phyloP scores from a whole-genome alignment of 2,329 filamentous ascomycete species.

The Fusarium austroafricanum region DNA sequence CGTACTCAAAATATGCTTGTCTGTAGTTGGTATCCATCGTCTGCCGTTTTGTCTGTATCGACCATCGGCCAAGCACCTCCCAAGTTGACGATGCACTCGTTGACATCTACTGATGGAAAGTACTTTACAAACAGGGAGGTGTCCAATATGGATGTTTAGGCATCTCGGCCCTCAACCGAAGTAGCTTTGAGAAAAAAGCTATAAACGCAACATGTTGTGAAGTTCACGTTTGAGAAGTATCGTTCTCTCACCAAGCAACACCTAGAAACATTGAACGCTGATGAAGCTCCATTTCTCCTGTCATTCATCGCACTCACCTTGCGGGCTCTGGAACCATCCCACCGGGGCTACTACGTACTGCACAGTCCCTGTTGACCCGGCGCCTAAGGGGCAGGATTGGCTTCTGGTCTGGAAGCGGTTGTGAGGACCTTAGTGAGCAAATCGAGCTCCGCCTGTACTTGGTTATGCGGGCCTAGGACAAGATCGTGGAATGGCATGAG shows the following conservation, averaged over 20 bases:
- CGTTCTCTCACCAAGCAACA: background rate
- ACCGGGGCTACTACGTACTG: background rate
- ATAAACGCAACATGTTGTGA: background rate
- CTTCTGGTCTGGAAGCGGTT: slow-evolving; percentile 10
- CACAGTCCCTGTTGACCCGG: slow-evolving; percentile 3
- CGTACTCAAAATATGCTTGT: slow-evolving; percentile 6
- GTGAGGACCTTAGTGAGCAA: background rate
- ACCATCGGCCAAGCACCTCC: background rate
- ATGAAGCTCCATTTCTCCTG: background rate
- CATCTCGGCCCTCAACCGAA: background rate
- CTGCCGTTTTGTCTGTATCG: background rate
- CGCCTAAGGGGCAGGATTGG: background rate
- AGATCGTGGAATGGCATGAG: slow-evolving; percentile 12
- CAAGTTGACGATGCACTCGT: background rate
- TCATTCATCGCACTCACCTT: background rate
- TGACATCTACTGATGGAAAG: background rate
- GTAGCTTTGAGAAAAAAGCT: background rate
- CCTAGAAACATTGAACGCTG: background rate
- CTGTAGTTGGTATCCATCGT: background rate
- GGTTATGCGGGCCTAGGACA: slow-evolving; percentile 1
- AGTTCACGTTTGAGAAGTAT: background rate
- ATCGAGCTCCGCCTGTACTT: background rate
- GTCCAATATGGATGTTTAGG: no score
- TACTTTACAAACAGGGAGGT: no score
- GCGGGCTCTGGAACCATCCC: slow-evolving; percentile 12